phyloP scores from a whole-genome alignment of 2,329 filamentous ascomycete species.

The Tolypocladium sp. region DNA sequence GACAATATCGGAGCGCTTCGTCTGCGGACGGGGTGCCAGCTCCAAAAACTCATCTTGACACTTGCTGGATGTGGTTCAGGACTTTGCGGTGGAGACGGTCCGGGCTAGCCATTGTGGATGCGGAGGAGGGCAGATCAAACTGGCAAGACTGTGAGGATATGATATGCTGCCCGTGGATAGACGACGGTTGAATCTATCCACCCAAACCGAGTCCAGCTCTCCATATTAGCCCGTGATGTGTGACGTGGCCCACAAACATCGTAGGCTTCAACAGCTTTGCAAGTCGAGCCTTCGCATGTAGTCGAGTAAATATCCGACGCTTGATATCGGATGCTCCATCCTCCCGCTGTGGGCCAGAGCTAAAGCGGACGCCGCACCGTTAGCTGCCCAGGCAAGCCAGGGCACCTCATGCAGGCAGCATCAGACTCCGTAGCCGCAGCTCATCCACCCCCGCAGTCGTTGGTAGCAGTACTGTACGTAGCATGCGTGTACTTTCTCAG shows the following conservation, averaged over 20 bases:
- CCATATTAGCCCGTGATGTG: background rate
- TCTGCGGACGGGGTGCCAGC: slow-evolving; percentile 13
- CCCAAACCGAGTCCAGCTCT: background rate
- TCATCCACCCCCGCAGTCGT: background rate
- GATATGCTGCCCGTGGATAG: slow-evolving; percentile 23
- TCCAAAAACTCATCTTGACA: slow-evolving; percentile 8
- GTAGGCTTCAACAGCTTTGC: background rate
- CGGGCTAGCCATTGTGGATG: slow-evolving; percentile 23
- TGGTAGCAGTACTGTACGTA: background rate
- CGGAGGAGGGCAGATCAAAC: slow-evolving; percentile 13
- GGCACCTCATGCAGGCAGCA: background rate
- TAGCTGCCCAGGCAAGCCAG: background rate
- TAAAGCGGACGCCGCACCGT: background rate
- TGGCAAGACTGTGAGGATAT: background rate
- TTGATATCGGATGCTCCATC: background rate
- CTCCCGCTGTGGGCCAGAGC: background rate
- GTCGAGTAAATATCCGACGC: background rate
- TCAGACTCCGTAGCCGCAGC: background rate
- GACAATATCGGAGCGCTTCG: slow-evolving; percentile 14
- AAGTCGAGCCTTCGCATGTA: background rate
- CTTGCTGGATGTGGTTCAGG: slow-evolving; percentile 19
- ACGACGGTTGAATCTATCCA: slow-evolving; percentile 43
- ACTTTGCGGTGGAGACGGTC: slow-evolving; percentile 16
- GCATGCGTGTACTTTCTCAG: background rate
- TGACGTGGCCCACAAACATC: background rate